Evolutionary conservation across 192 early-diverging fungal species (phyloP).

Genomic region (Podila minutissima): DNA sequence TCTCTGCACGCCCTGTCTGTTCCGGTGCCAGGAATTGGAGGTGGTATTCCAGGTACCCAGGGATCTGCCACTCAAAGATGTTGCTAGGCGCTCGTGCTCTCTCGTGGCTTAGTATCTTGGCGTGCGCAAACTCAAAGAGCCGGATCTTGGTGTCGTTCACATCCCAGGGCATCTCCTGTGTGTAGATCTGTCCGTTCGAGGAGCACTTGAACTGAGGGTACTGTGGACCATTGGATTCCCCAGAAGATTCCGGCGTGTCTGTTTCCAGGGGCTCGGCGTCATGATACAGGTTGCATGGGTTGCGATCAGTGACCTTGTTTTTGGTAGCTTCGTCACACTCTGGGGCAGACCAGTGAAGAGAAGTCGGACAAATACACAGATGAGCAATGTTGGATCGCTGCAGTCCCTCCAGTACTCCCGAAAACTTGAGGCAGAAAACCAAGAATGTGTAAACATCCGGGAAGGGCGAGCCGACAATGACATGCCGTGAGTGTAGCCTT

Average conservation of each 20-base stretch:
- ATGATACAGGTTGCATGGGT: constrained; percentile 26
- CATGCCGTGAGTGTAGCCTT: neutral
- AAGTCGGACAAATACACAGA: constrained; percentile 34
- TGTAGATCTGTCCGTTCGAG: neutral
- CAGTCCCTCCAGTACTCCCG: constrained; percentile 29
- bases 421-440: constrained; percentile 41
- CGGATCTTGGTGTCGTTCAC: constrained; percentile 35
- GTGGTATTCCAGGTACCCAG: constrained; percentile 43
- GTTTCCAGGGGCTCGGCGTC: neutral
- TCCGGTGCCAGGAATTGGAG: constrained; percentile 41
- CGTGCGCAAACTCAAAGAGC: constrained; percentile 42
- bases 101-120: constrained; percentile 48
- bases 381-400: constrained; percentile 40
- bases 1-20: constrained; percentile 49
- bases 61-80: constrained; percentile 46
- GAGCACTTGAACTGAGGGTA: neutral
- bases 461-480: constrained; percentile 17
- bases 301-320: neutral
- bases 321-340: neutral
- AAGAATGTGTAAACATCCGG: constrained; percentile 26
- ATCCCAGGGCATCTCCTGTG: constrained; percentile 4
- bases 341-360: constrained; percentile 32
- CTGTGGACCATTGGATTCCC: neutral
- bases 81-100: constrained; percentile 42
- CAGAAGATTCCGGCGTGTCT: neutral